Percentiles rank a stretch among this genome's conserved stretches.
These are phyloP conservation scores for Physcia stellaris DNA, from an alignment of 495 filamentous ascomycete genomes.

Conservation along the genomic window DNA sequence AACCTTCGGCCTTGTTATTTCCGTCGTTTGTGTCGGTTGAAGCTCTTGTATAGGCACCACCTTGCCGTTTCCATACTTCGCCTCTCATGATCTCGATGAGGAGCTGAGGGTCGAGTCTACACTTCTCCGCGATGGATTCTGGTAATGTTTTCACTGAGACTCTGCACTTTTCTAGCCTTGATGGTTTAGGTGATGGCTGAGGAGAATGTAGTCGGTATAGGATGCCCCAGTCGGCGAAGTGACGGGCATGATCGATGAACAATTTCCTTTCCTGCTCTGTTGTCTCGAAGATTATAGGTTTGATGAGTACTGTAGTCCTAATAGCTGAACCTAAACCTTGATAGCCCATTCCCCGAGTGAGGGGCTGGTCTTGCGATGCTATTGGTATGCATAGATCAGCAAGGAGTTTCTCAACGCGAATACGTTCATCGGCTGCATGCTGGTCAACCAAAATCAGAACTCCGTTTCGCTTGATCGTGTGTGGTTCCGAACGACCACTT, in stretches of 20 bases:
- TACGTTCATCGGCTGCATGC: slow-evolving; percentile 86
- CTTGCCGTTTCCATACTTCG: slow-evolving; percentile 52
- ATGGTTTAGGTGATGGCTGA: slow-evolving; percentile 4
- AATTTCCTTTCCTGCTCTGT: slow-evolving; percentile 41
- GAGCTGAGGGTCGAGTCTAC: slow-evolving; percentile 52
- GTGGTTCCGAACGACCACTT: not conserved
- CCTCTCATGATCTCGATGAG: slow-evolving; percentile 56
- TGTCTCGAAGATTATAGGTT: slow-evolving; percentile 48
- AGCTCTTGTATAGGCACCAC: slow-evolving; percentile 17
- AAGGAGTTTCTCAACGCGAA: slow-evolving; percentile 61
- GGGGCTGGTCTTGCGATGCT: slow-evolving; percentile 2
- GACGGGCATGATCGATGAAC: slow-evolving; percentile 35
- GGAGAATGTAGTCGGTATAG: slow-evolving; percentile 31
- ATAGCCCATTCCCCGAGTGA: slow-evolving; percentile 13
- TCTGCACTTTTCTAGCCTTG: slow-evolving; percentile 1
- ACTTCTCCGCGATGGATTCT: slow-evolving; percentile 58
- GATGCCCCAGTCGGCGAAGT: slow-evolving; percentile 64
- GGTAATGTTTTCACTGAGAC: slow-evolving; percentile 50
- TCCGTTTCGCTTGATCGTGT: slow-evolving; percentile 1
- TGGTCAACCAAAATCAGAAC: slow-evolving; percentile 73
- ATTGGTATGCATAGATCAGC: slow-evolving; percentile 29
- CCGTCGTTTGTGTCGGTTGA: not conserved
- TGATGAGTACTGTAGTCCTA: slow-evolving; percentile 20
- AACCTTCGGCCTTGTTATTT: slow-evolving; percentile 16
- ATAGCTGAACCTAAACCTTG: slow-evolving; percentile 14